These are phyloP conservation scores for Nigrospora osmanthi DNA, from an alignment of 2,329 filamentous ascomycete genomes.

Conservation along the genomic window DNA sequence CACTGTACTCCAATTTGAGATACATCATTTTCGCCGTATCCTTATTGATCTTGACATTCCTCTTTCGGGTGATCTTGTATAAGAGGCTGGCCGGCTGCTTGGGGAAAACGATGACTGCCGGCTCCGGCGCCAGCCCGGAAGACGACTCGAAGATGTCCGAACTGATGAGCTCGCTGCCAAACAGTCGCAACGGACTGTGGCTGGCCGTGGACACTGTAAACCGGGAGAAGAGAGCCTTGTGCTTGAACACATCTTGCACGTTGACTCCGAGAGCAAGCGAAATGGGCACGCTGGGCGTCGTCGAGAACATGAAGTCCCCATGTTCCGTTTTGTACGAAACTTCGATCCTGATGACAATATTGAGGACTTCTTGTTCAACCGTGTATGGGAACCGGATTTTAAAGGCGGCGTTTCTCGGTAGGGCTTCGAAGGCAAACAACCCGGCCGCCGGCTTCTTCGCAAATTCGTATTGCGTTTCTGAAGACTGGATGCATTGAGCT, in stretches of 20 bases:
- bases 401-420: slow-evolving; percentile 37
- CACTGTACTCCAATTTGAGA: slow-evolving; percentile 67
- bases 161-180: slow-evolving; percentile 60
- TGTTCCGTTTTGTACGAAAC: slow-evolving; percentile 62
- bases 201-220: slow-evolving; percentile 86
- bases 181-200: slow-evolving; percentile 64
- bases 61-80: slow-evolving; percentile 65
- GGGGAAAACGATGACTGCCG: slow-evolving; percentile 60
- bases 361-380: slow-evolving; percentile 66
- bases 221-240: slow-evolving; percentile 70
- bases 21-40: slow-evolving; percentile 44
- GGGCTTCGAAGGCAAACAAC: slow-evolving; percentile 38
- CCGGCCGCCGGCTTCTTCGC: slow-evolving; percentile 45
- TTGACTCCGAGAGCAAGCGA: slow-evolving; percentile 85
- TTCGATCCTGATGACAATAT: slow-evolving; percentile 69
- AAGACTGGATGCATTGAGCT: slow-evolving; percentile 34
- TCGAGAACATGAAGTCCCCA: slow-evolving; percentile 57
- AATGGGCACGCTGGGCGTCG: slow-evolving; percentile 57
- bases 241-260: slow-evolving; percentile 92
- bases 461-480: slow-evolving; percentile 30
- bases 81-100: slow-evolving; percentile 75
- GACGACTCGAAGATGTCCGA: slow-evolving; percentile 63
- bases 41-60: slow-evolving; percentile 17
- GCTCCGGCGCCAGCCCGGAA: slow-evolving; percentile 46
- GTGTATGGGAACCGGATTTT: slow-evolving; percentile 72